These are phyloP conservation scores for Glebionis coronaria DNA, from an alignment of 129 eudicot species.

Conservation along the genomic window DNA sequence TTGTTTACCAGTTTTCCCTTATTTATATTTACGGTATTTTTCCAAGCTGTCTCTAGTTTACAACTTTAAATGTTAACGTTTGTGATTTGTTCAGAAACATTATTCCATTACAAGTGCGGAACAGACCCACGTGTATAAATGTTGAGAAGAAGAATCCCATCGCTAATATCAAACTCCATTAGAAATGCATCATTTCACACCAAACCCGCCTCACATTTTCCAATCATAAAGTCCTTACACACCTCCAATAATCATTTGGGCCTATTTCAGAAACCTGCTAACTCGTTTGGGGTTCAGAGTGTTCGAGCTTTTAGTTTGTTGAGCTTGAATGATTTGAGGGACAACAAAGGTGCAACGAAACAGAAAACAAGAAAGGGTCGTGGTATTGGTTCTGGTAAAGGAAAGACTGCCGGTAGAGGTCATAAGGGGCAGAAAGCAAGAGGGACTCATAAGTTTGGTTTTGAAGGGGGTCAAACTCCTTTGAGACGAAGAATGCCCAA, in stretches of 20 bases:
- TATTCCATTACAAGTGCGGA: not conserved
- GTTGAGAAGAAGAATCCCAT: slow-evolving; percentile 48
- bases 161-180: slow-evolving; percentile 31
- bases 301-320: slow-evolving; percentile 57
- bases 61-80: no score
- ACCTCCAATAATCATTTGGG: slow-evolving; percentile 7
- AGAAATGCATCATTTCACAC: slow-evolving; percentile 26
- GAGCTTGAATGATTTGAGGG: slow-evolving; percentile 80
- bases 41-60: no score
- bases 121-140: slow-evolving; percentile 16
- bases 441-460: slow-evolving; percentile 85
- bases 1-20: no score
- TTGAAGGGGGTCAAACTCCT: slow-evolving; percentile 99
- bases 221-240: slow-evolving; percentile 1
- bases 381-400: slow-evolving; percentile 97
- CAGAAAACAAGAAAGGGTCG: slow-evolving; percentile 96
- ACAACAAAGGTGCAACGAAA: slow-evolving; percentile 73
- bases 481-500: slow-evolving; percentile 84
- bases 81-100: no score
- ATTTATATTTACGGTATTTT: no score
- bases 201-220: slow-evolving; percentile 26
- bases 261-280: slow-evolving; percentile 13
- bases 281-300: slow-evolving; percentile 13
- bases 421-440: slow-evolving; percentile 99
- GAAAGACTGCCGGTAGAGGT: slow-evolving; percentile 96